Percentiles rank a stretch among this genome's conserved stretches.
Conservation (phyloP, 202 grass and related monocot genomes). For the Carex arenaria region DNA sequence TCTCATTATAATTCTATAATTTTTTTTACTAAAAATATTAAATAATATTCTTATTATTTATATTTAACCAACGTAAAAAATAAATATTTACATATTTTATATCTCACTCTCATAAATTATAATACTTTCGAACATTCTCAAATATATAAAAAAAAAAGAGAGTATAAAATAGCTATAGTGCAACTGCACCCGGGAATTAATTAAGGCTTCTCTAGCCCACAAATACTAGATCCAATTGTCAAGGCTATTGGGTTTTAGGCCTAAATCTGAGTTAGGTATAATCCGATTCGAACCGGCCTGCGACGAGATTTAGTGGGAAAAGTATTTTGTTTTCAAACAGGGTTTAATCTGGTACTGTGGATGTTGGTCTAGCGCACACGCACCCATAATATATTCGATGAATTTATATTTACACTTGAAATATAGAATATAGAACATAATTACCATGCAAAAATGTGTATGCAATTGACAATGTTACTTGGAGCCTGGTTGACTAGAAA, state of each 20-base stretch:
- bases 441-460: neutral
- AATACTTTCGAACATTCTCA: too few species aligned
- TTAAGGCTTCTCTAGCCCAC: neutral
- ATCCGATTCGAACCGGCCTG: neutral
- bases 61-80: too few species aligned
- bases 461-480: neutral
- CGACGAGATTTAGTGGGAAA: neutral
- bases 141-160: too few species aligned
- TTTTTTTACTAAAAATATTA: too few species aligned
- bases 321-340: too few species aligned
- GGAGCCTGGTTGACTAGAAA: neutral
- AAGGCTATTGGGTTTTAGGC: neutral
- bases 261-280: neutral
- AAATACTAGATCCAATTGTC: neutral
- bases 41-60: too few species aligned
- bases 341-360: neutral
- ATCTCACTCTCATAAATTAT: too few species aligned
- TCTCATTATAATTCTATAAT: too few species aligned
- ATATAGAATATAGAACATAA: neutral
- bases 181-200: neutral
- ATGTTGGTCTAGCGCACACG: neutral
- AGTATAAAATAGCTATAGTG: too few species aligned
- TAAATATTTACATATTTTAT: too few species aligned
- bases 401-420: neutral
- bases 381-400: neutral